phyloP scores from a whole-genome alignment of 331 rosid genomes.

The Pyracantha coccinea region DNA sequence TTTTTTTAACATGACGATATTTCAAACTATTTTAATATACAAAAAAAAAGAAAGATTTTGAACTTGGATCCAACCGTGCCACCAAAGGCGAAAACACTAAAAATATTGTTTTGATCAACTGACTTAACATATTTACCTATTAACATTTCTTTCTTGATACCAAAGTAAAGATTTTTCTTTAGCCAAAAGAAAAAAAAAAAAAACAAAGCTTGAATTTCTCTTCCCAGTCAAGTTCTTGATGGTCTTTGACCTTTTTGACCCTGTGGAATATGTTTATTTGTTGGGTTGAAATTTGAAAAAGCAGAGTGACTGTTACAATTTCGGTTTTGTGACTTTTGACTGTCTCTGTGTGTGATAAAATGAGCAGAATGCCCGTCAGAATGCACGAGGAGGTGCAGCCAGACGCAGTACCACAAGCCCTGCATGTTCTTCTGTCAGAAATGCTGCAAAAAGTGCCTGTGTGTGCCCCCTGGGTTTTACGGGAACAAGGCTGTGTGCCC shows the following conservation, averaged over 20 bases:
- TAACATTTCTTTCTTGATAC: no score
- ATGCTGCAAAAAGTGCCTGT: constrained; percentile 68
- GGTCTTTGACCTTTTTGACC: no score
- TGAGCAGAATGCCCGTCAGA: constrained; percentile 74
- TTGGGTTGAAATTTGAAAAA: no score
- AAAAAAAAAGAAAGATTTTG: no score
- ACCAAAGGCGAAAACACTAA: no score
- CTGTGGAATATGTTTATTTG: no score
- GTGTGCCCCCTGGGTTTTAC: constrained; percentile 86
- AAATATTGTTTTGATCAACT: no score
- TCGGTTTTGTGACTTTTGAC: background rate
- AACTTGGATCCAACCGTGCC: no score
- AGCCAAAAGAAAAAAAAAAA: background rate
- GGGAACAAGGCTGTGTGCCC: constrained; percentile 87
- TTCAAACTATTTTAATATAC: no score
- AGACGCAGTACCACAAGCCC: constrained; percentile 74
- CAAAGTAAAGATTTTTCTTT: no score
- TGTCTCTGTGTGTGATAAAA: background rate
- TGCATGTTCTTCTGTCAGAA: constrained; percentile 81
- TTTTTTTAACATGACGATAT: no score
- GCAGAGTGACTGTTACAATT: background rate
- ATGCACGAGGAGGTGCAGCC: constrained; percentile 62
- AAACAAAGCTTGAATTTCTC: background rate
- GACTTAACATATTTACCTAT: no score
- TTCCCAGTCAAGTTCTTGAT: background rate